These are phyloP conservation scores for Komagataella mondaviorum DNA, from an alignment of 805 yeast species.

Conservation along the genomic window DNA sequence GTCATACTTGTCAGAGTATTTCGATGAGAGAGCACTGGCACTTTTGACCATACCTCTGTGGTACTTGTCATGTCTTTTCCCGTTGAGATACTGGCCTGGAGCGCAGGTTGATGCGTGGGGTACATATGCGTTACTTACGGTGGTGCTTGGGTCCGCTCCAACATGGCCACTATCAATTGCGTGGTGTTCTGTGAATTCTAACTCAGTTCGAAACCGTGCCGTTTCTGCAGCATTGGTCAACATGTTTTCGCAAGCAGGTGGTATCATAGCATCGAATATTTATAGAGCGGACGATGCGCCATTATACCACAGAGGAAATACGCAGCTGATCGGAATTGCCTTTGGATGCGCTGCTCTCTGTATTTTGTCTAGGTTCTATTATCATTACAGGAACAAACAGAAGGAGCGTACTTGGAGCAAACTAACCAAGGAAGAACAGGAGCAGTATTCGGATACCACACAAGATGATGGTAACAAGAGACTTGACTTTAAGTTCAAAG, in stretches of 20 bases:
- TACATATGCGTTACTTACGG: slow-evolving; percentile 10
- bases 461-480: slow-evolving; percentile 44
- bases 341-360: slow-evolving; percentile 13
- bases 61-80: slow-evolving; percentile 12
- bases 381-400: slow-evolving; percentile 24
- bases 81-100: slow-evolving; percentile 15
- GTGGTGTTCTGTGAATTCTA: slow-evolving; percentile 51
- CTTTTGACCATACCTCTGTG: slow-evolving; percentile 13
- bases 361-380: slow-evolving; percentile 22
- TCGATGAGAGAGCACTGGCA: slow-evolving; percentile 14
- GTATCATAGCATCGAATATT: slow-evolving; percentile 39
- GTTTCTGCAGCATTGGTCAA: slow-evolving; percentile 55
- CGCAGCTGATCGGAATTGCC: slow-evolving; percentile 21
- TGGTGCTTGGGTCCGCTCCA: slow-evolving; percentile 27
- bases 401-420: slow-evolving; percentile 37
- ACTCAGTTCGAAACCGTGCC: slow-evolving; percentile 49
- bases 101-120: slow-evolving; percentile 14
- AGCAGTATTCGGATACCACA: slow-evolving; percentile 28
- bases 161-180: slow-evolving; percentile 43
- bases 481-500: slow-evolving; percentile 27
- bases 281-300: slow-evolving; percentile 49
- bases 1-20: slow-evolving; percentile 23
- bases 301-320: slow-evolving; percentile 43
- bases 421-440: slow-evolving; percentile 34
- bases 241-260: slow-evolving; percentile 47